Base-by-base conservation (phyloP, 2,329 filamentous ascomycete genomes). In the Colletotrichum navitas region DNA sequence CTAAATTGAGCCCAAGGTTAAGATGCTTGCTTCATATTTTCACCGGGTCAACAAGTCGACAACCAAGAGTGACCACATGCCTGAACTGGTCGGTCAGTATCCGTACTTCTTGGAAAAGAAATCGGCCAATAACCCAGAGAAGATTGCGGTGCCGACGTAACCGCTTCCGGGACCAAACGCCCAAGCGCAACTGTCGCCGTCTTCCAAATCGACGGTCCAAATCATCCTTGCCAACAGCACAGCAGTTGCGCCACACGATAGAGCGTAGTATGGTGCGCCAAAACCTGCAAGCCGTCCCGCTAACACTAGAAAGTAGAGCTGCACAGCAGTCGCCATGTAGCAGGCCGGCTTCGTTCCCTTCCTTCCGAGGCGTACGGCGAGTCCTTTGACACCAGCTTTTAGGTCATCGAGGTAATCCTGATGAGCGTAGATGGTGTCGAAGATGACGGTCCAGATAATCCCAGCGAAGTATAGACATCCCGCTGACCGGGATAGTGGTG, bases 371-470 rank as follows among this genome's bases (percentile, higher is more conserved):
- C 77, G 69, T 16, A 82, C 79, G 2, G 80, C 79, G 34, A 77
- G 76, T 73, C 79, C 80, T 72, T 78, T 79, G 21, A 82, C 72
- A 3, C 80, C 80, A 3, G 79, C 70, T 51, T 76, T 77, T 43
- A 77, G 67, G 41, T 82, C 80, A 43, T 81, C 80, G 24, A 72
- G 73, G 7, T 79, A 58, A 61, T 82, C 81, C 64, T 81, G 79
- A 62, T 79, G 76, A 6, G 79, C 80, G 66, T 82, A 82, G 56
- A 82, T 79, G 10, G 79, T 81, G 70, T 81, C 80, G 69, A 79
- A 81, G 56, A 81, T 76, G 61, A 79, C 69, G 8, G 76, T 77
- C 79, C 79, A 81, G 6, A 81, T 64, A 4, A 78, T 75, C 54
- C 72, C 75, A 8, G 78, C 78, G n/a, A 76, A 29, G 43, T 78